Conservation (phyloP, 2,329 filamentous ascomycete species). For the Alternaria sp. region DNA sequence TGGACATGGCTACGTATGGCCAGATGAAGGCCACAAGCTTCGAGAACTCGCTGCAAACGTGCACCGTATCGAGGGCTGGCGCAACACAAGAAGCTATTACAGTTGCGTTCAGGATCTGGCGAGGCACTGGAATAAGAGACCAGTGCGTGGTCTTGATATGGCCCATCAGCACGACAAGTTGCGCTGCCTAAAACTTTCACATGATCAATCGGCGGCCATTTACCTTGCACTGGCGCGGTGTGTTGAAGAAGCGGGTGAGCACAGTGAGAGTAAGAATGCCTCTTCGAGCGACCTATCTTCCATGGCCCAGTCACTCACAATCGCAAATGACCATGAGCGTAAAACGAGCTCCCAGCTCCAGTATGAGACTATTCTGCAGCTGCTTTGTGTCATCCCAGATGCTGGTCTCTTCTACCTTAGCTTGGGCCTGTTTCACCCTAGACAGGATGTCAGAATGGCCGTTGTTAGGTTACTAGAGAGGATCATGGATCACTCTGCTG, state of each 20-base stretch:
- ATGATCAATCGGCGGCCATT: slow-evolving; percentile 80
- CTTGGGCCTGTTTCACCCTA: slow-evolving; percentile 90
- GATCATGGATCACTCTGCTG: slow-evolving; percentile 86
- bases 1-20: slow-evolving; percentile 96
- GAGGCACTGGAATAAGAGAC: slow-evolving; percentile 55
- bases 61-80: slow-evolving; percentile 94
- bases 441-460: slow-evolving; percentile 77
- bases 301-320: slow-evolving; percentile 32
- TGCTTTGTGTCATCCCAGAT: slow-evolving; percentile 83
- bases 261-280: slow-evolving; percentile 22
- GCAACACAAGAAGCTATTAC: slow-evolving; percentile 94
- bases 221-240: slow-evolving; percentile 82
- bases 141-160: slow-evolving; percentile 83
- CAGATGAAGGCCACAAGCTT: slow-evolving; percentile 80
- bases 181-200: slow-evolving; percentile 79
- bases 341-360: slow-evolving; percentile 38
- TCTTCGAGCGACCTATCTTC: slow-evolving; percentile 32
- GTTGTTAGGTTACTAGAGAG: slow-evolving; percentile 83
- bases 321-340: slow-evolving; percentile 38
- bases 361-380: slow-evolving; percentile 60
- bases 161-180: slow-evolving; percentile 93
- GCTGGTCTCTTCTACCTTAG: slow-evolving; percentile 91
- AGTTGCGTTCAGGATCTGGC: slow-evolving; percentile 78
- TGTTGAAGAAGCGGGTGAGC: slow-evolving; percentile 62
- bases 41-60: slow-evolving; percentile 92